Evolutionary conservation across 495 filamentous ascomycete genomes (phyloP).

Genomic region (Hypoxylon lienhwacheense): DNA sequence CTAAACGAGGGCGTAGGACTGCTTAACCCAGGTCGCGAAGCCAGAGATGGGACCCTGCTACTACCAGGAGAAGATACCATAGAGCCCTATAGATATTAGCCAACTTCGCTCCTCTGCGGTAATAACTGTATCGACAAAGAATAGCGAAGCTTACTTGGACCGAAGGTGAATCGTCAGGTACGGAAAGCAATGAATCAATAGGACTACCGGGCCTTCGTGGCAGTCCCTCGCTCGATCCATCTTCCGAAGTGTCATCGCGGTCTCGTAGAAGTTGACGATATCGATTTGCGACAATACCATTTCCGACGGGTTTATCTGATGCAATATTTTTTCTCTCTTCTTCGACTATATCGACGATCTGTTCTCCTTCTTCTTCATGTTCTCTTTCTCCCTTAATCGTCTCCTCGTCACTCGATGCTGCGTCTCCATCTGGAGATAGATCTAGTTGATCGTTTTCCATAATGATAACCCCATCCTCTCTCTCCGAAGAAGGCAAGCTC

Average conservation of each 20-base stretch:
- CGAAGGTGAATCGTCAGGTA: slow-evolving; percentile 88
- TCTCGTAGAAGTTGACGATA: slow-evolving; percentile 50
- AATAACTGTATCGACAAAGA: neutral
- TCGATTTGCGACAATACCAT: slow-evolving; percentile 46
- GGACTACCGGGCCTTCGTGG: slow-evolving; percentile 50
- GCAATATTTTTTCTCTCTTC: slow-evolving; percentile 39
- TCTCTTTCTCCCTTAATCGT: slow-evolving; percentile 48
- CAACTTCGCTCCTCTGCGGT: slow-evolving; percentile 26
- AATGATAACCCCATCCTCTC: slow-evolving; percentile 48
- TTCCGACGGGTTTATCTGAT: slow-evolving; percentile 27
- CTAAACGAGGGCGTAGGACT: slow-evolving; percentile 78
- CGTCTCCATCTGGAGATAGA: slow-evolving; percentile 38
- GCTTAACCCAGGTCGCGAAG: slow-evolving; percentile 50
- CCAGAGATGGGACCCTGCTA: slow-evolving; percentile 53
- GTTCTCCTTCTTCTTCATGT: slow-evolving; percentile 34
- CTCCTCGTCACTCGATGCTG: slow-evolving; percentile 49
- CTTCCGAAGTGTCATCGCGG: slow-evolving; percentile 50
- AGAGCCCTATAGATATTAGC: slow-evolving; percentile 65
- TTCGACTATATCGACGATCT: slow-evolving; percentile 45
- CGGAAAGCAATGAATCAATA: slow-evolving; percentile 60
- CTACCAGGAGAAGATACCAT: slow-evolving; percentile 75
- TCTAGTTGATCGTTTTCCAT: slow-evolving; percentile 49
- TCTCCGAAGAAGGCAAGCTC: slow-evolving; percentile 53
- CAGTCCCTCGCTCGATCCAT: slow-evolving; percentile 47
- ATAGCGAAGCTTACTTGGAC: slow-evolving; percentile 64